Evolutionary conservation across 768 basidiomycete species (phyloP), one percentile per base, ranked within the genome.

Genomic region (Russula sp.): DNA sequence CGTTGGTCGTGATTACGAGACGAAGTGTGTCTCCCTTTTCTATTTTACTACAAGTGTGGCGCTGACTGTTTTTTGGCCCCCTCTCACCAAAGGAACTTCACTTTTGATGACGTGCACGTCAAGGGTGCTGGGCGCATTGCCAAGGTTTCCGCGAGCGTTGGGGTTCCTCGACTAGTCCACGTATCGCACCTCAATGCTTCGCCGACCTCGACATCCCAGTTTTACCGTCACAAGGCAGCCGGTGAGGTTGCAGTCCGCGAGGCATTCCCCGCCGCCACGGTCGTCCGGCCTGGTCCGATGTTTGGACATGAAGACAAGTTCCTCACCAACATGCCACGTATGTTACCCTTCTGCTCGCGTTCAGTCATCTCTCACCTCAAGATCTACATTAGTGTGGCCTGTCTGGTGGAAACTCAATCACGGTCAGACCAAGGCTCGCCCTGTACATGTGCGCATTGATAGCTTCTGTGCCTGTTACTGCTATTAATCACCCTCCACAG

Each of bases 221-320:
- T 93, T 74, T 98, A 98, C 76, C 83, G 84, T 62, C 82, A 92
- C 61, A 98, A 98, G 73, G 89, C 85, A 41, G 86, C 86, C 67
- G 96, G 95, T 38, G 97, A 99, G 75, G 84, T 87, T 66, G 84
- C 81, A 54, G 94, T 98, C 65, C 85, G 84, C 71, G 81, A 83
- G 56, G 89, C 78, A 3, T 98, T 93, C 79, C 88, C 89, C 2
- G 78, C 77, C 39, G 93, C 94, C 42, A 97, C 91, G 42, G 90
- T 99, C 68, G 81, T 97, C 58, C 79, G 93, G 52, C 97, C 97
- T 45, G 83, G 83, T 10, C 70, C 82, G 36, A 85, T 98, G 84
- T 99, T 79, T 73, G 97, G 97, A n/a, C 84, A 87, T 69, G 97
- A 99, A 75, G 97, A 99, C 76, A 92, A 88, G 74, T 75, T 98